These are phyloP conservation scores for Ophiobolus disseminans DNA, from an alignment of 2,329 filamentous ascomycete genomes.

Conservation along the genomic window DNA sequence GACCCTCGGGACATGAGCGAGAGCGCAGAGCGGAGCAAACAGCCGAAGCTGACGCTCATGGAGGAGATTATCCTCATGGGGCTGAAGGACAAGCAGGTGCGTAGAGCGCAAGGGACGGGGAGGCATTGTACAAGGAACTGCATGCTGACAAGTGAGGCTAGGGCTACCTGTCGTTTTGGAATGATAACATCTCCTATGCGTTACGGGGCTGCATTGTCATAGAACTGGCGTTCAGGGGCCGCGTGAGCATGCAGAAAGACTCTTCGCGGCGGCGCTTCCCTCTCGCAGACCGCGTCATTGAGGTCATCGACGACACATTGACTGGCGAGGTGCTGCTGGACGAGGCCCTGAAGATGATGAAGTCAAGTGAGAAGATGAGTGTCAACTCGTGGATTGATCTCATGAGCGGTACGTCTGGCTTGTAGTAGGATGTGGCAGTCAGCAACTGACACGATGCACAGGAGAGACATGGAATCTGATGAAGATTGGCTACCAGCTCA, in stretches of 20 bases:
- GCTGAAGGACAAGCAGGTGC: constrained; percentile 97
- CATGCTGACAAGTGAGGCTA: constrained; percentile 50
- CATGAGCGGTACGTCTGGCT: constrained; percentile 88
- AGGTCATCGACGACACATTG: constrained; percentile 94
- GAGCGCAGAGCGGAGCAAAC: constrained; percentile 93
- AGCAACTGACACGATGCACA: constrained; percentile 51
- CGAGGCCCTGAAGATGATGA: constrained; percentile 99
- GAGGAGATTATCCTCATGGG: constrained; percentile 96
- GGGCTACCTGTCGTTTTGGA: constrained; percentile 99
- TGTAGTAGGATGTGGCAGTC: background rate
- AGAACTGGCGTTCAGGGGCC: constrained; percentile 92
- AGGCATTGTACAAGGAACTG: constrained; percentile 10
- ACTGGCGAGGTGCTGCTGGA: constrained; percentile 97
- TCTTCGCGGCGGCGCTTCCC: constrained; percentile 89
- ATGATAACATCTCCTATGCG: constrained; percentile 99
- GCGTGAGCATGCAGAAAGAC: constrained; percentile 98
- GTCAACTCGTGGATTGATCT: constrained; percentile 99
- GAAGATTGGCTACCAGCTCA: constrained; percentile 99
- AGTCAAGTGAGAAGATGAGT: constrained; percentile 99
- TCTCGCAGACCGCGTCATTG: constrained; percentile 89
- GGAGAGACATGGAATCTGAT: constrained; percentile 99
- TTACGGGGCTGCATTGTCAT: constrained; percentile 97
- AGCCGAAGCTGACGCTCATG: constrained; percentile 98
- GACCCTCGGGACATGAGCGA: constrained; percentile 97
- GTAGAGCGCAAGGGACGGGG: constrained; percentile 30